Base-by-base conservation (phyloP, 2,329 filamentous ascomycete species). In the Talaromyces sp. region DNA sequence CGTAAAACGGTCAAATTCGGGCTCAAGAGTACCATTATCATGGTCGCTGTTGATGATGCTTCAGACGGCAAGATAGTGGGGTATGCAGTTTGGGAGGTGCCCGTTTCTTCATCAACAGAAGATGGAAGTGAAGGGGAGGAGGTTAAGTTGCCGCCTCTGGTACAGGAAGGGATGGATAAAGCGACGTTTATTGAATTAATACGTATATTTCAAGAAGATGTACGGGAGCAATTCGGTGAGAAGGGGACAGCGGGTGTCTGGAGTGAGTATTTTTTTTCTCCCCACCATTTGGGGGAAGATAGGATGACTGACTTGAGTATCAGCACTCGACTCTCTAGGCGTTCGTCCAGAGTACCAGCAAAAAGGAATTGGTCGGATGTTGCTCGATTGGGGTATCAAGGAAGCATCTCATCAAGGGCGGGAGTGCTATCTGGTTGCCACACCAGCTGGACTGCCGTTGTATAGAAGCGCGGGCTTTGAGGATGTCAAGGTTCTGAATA, bases 351-450 rank as follows among this genome's bases (percentile, higher is more conserved):
- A 39, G 7, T 19, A 62, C 17, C 47, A 52, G 33, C 52, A 41
- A 19, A 62, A 37, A 31, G 60, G 60, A 8, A 62, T 62, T 9
- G 60, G 60, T 1, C 37, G 35, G 19, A 27, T 52, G 47, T 50
- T 62, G 22, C 60, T 62, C 7, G 45, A 52, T 13, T 62, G 60
- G 60, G 60, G 60, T 10, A 8, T 62, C 31, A 6, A 41, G 35
- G 60, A 62, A 41, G 60, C 60, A 41, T 47, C 60, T 11, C 13
- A 33, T 19, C 60, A 41, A 8, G 47, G 47, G 3, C 49, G 25
- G 31, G 60, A 31, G 8, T 52, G 60, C 31, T 62, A 62, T 41
- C 25, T 62, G 45, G 45, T 62, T 41, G 60, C 60, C 19, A 62
- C 60, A 15, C 60, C 60, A 1, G 60, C 60, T 11, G 60, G 60